Percentiles rank a stretch among this genome's conserved stretches.
Evolutionary conservation across 1,284 basidiomycete species (phyloP).

Genomic region (Cutaneotrichosporon mucoides): DNA sequence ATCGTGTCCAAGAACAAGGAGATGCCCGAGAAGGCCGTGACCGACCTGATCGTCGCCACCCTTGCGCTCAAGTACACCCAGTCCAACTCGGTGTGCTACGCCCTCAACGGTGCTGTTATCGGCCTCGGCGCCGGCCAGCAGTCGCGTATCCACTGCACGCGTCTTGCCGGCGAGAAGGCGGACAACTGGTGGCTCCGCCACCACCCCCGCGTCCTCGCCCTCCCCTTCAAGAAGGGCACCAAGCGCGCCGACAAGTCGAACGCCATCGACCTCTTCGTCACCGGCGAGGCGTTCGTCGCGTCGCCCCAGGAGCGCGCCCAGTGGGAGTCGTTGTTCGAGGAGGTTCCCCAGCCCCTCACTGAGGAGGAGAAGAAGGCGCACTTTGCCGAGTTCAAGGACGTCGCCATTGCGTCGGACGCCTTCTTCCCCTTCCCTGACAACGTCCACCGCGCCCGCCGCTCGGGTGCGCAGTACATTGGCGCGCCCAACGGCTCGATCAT

Average conservation of each 20-base stretch:
- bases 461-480: slow-evolving; percentile 86
- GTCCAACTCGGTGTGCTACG: slow-evolving; percentile 97
- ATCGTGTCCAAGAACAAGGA: slow-evolving; percentile 84
- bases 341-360: slow-evolving; percentile 64
- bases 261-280: slow-evolving; percentile 95
- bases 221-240: slow-evolving; percentile 88
- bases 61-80: slow-evolving; percentile 98
- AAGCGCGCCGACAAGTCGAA: slow-evolving; percentile 96
- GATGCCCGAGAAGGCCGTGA: slow-evolving; percentile 67
- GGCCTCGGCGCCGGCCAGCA: slow-evolving; percentile 98
- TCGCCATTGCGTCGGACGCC: slow-evolving; percentile 91
- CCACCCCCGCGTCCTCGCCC: slow-evolving; percentile 70
- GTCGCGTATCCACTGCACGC: slow-evolving; percentile 98
- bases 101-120: slow-evolving; percentile 85
- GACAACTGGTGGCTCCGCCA: slow-evolving; percentile 99
- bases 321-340: slow-evolving; percentile 87
- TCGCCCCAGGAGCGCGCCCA: slow-evolving; percentile 82
- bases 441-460: slow-evolving; percentile 86
- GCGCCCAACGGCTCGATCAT: slow-evolving; percentile 95
- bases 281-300: slow-evolving; percentile 69
- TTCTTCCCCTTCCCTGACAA: slow-evolving; percentile 99
- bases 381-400: slow-evolving; percentile 68
- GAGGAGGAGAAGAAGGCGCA: slow-evolving; percentile 70
- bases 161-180: slow-evolving; percentile 94
- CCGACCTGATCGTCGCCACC: slow-evolving; percentile 88